Evolutionary conservation across 2,329 filamentous ascomycete species (phyloP).

Genomic region (Beauveria sp.): DNA sequence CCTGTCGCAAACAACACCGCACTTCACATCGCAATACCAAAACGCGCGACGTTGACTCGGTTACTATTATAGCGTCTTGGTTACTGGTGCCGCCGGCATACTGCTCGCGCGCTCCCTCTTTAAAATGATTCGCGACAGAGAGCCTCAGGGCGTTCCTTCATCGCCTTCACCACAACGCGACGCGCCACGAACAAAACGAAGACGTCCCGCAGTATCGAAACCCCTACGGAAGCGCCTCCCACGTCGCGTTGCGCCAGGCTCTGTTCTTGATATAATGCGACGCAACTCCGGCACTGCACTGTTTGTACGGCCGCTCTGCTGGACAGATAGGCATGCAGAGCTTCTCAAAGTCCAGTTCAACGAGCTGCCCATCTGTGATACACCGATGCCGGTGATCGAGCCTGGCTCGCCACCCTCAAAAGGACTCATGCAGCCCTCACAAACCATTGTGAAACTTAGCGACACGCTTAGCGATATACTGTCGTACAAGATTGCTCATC

Average conservation of each 20-base stretch:
- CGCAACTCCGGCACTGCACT: conserved; percentile 40
- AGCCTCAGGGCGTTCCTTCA: not conserved
- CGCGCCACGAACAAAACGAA: not conserved
- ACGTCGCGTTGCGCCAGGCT: conserved; percentile 34
- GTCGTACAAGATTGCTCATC: conserved; percentile 23
- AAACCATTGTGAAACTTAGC: conserved; percentile 34
- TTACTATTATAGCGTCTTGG: not conserved
- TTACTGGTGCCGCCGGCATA: conserved; percentile 1
- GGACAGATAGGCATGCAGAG: conserved; percentile 44
- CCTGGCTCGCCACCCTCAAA: conserved; percentile 28
- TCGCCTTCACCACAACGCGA: not conserved
- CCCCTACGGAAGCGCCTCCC: conserved; percentile 13
- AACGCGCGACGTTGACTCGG: not conserved
- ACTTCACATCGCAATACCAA: not conserved
- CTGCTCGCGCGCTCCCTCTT: conserved; percentile 3
- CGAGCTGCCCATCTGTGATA: conserved; percentile 33
- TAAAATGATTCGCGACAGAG: conserved; percentile 4
- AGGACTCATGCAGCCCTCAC: conserved; percentile 31
- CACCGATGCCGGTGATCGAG: conserved; percentile 30
- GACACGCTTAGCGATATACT: conserved; percentile 37
- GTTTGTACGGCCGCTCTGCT: conserved; percentile 45
- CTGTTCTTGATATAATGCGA: conserved; percentile 45
- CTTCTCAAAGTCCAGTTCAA: conserved; percentile 41
- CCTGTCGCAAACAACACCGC: not conserved
- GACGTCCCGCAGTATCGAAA: not conserved